Conservation (phyloP, 176 grass and related monocot genomes). For the Eragrostis nindensis region DNA sequence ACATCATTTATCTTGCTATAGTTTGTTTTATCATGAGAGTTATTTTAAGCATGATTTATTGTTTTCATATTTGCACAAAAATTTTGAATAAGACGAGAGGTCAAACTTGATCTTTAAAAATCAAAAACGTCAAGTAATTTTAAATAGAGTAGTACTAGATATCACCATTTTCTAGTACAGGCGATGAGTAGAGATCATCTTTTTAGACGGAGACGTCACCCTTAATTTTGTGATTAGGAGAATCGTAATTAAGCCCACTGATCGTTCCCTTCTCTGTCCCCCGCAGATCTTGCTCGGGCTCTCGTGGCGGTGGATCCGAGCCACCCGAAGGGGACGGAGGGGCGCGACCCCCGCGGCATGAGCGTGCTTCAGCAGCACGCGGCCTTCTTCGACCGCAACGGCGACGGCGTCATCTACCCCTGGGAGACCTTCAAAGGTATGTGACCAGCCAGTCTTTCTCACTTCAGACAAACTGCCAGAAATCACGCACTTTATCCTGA, state of each 20-base stretch:
- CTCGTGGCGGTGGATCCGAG: slow-evolving; percentile 57
- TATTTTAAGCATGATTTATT: no score
- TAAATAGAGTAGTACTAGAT: no score
- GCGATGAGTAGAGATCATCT: no score
- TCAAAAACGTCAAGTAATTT: no score
- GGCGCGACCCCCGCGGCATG: slow-evolving; percentile 46
- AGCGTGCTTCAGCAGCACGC: slow-evolving; percentile 77
- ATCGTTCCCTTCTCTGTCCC: background rate
- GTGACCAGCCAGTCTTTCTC: background rate
- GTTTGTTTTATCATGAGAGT: no score
- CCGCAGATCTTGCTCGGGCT: slow-evolving; percentile 61
- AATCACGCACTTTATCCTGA: background rate
- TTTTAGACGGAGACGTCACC: no score
- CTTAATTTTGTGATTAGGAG: background rate
- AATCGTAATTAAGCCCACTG: background rate
- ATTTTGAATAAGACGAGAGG: no score
- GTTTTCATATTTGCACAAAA: no score
- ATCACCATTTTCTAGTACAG: no score
- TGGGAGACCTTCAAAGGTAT: slow-evolving; percentile 53
- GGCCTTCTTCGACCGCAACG: slow-evolving; percentile 71
- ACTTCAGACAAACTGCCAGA: background rate
- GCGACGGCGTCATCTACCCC: slow-evolving; percentile 64
- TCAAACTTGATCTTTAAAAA: no score
- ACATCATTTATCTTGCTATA: no score
- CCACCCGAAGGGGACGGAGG: slow-evolving; percentile 53